These are phyloP conservation scores for Lomentospora prolificans DNA, from an alignment of 2,329 filamentous ascomycete genomes.

Conservation along the genomic window DNA sequence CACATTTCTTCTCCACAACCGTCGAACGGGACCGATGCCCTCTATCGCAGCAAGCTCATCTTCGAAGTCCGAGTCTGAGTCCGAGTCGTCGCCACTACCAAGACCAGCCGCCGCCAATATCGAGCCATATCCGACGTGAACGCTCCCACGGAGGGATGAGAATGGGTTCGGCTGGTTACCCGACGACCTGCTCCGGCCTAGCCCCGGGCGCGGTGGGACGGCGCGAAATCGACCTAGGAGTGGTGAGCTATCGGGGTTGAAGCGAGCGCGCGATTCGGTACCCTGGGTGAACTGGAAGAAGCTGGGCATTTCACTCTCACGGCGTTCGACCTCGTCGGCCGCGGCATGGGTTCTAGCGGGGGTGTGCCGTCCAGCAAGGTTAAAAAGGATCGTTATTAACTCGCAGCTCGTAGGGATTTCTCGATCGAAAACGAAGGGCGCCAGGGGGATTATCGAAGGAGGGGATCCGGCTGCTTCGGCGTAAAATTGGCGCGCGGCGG, in stretches of 20 bases:
- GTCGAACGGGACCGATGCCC: conserved; percentile 24
- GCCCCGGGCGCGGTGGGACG: conserved; percentile 34
- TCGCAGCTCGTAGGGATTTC: no score
- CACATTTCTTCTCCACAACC: conserved; percentile 1
- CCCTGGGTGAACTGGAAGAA: conserved; percentile 61
- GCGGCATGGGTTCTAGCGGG: background rate
- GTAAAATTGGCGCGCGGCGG: background rate
- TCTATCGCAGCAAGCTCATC: conserved; percentile 22
- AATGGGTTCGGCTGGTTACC: conserved; percentile 18
- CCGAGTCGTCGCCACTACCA: conserved; percentile 13
- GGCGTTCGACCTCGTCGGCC: background rate
- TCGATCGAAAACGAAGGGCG: no score
- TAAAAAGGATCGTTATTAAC: background rate
- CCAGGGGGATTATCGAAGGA: background rate
- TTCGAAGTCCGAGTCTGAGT: conserved; percentile 21
- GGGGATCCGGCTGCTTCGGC: background rate
- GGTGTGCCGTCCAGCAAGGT: background rate
- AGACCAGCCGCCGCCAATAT: conserved; percentile 30
- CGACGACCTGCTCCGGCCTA: conserved; percentile 15
- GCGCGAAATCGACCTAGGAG: conserved; percentile 57
- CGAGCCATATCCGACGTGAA: conserved; percentile 47
- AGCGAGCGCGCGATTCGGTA: conserved; percentile 44
- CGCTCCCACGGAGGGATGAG: conserved; percentile 33
- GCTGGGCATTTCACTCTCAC: conserved; percentile 39
- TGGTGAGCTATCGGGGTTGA: conserved; percentile 45